Evolutionary conservation across 2,329 filamentous ascomycete genomes (phyloP).

Genomic region (Xylariaceae sp.): DNA sequence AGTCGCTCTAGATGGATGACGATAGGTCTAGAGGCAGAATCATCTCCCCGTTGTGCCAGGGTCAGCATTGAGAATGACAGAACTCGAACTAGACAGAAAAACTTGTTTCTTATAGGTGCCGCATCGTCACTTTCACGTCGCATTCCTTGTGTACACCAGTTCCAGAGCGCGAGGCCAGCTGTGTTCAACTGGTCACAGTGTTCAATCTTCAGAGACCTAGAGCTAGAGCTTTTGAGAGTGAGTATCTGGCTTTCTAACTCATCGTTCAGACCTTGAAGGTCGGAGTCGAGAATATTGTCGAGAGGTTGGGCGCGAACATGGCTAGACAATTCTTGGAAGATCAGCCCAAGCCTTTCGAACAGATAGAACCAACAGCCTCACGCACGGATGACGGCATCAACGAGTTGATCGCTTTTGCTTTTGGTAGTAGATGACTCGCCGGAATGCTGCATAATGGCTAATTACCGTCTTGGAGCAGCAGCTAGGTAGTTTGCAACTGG

Average conservation of each 20-base stretch:
- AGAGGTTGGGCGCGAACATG: constrained; percentile 31
- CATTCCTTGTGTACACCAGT: constrained; percentile 54
- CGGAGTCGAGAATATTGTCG: constrained; percentile 24
- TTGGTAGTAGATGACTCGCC: constrained; percentile 6
- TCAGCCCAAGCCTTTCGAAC: constrained; percentile 1
- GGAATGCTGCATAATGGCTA: constrained; percentile 10
- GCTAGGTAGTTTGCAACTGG: constrained; percentile 1
- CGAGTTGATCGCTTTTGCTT: constrained; percentile 6
- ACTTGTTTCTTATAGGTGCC: constrained; percentile 25
- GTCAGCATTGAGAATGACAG: constrained; percentile 68
- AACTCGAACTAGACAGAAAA: constrained; percentile 42
- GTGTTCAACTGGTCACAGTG: constrained; percentile 49
- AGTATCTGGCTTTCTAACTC: constrained; percentile 41
- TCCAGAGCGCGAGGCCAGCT: constrained; percentile 61
- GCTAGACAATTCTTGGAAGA: constrained; percentile 26
- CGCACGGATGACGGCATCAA: constrained; percentile 18
- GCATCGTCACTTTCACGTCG: constrained; percentile 32
- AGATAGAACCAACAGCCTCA: neutral
- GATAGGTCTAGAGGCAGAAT: constrained; percentile 32
- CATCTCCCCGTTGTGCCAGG: constrained; percentile 41
- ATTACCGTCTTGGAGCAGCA: neutral
- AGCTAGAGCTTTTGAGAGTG: constrained; percentile 32
- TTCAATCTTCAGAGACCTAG: constrained; percentile 30
- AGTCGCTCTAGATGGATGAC: constrained; percentile 55
- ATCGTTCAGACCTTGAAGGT: constrained; percentile 35